Evolutionary conservation across 2,329 filamentous ascomycete species (phyloP), one percentile per base, ranked within the genome.

Genomic region (Fusarium continuum): DNA sequence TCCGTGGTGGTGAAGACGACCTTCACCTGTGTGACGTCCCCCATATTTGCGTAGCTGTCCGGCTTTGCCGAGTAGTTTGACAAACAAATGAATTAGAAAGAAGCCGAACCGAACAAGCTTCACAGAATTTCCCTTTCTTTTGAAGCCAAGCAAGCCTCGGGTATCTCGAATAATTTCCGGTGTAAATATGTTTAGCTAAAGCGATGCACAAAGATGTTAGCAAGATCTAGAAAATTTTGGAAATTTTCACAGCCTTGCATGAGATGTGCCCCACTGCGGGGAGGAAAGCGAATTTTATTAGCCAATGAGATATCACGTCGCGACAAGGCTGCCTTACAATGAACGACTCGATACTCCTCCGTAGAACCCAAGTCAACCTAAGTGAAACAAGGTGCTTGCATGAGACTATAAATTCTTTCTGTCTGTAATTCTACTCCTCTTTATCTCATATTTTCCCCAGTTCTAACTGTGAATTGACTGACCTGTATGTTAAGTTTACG

Each of bases 1-100:
- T 88, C 84, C 52, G 81, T 83, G 39, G 88, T 90, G 56, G 84
- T 88, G 77, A 91, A 90, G 75, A 87, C 80, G 60, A 91, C 87
- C 76, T 87, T 88, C 61, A 90, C 82, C 76, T 89, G 87, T 47
- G 81, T 76, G 64, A 76, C 73, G 66, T 77, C 69, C 64, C 76
- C 76, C 78, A 80, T 80, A 32, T 54, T 55, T 69, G 56, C 55
- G 43, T 25, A 22, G 36, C 14, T 44, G 17, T 38, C 13, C 23
- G n/a, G 8, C 14, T 34, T 19, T 34, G 11, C 29, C 23, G 14
- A 25, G 19, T 32, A 17, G 8, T 40, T 31, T n/a, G 31, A 19
- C 9, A 25, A 8, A 7, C 5, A 8, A 11, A 36, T 6, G 11
- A 26, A 8, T 14, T 11, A 2, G 17, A 23, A 10, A n/a, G 29